These are phyloP conservation scores for Clavispora asparagi DNA, from an alignment of 805 yeast species.

Conservation along the genomic window DNA sequence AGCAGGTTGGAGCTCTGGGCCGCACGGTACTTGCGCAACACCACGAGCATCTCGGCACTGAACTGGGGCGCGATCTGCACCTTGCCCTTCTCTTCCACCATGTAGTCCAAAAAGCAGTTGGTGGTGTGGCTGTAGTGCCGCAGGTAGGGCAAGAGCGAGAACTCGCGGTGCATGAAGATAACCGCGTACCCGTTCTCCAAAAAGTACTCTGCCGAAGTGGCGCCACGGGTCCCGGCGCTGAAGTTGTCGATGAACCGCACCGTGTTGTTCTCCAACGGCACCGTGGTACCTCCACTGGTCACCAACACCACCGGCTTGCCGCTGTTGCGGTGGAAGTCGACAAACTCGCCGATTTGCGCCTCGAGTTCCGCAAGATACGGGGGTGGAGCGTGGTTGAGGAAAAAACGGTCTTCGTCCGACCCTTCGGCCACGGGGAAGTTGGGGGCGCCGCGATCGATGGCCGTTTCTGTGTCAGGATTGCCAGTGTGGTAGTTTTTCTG, in stretches of 20 bases:
- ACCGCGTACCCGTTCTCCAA: conserved; percentile 86
- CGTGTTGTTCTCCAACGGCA: conserved; percentile 93
- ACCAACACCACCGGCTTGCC: conserved; percentile 66
- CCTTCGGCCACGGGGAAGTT: conserved; percentile 73
- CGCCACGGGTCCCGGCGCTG: conserved; percentile 97
- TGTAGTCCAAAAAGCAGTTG: conserved; percentile 78
- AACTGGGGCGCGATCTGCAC: conserved; percentile 59
- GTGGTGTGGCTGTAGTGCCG: conserved; percentile 83
- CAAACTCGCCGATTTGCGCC: conserved; percentile 53
- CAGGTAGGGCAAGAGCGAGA: conserved; percentile 87
- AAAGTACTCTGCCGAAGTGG: conserved; percentile 90
- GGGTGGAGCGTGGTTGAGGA: conserved; percentile 69
- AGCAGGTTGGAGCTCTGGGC: conserved; percentile 50
- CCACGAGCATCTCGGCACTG: conserved; percentile 55
- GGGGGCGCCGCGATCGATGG: conserved; percentile 74
- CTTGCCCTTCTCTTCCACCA: conserved; percentile 52
- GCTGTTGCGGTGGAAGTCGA: conserved; percentile 44
- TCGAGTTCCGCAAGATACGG: conserved; percentile 61
- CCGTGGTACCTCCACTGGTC: conserved; percentile 97
- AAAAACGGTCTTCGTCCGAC: conserved; percentile 72
- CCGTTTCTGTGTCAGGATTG: conserved; percentile 61
- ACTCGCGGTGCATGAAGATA: conserved; percentile 87
- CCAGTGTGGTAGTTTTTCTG: conserved; percentile 43
- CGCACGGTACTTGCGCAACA: conserved; percentile 48
- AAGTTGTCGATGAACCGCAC: conserved; percentile 96